Base-by-base conservation (phyloP, 148 eudicot species). In the Camellia lanceoleosa region DNA sequence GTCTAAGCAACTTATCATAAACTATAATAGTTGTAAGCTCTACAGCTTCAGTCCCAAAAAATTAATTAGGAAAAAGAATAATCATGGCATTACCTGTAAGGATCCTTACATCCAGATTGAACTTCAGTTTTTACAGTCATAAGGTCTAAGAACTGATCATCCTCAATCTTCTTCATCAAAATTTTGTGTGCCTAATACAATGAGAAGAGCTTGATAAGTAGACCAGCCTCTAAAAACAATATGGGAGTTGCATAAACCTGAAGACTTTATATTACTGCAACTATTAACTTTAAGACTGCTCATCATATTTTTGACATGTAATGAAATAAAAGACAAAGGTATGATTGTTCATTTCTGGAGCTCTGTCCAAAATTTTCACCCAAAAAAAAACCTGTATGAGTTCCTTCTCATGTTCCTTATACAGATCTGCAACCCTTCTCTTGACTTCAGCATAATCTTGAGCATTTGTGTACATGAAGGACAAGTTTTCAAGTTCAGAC, bases 401-500 rank as follows among this genome's bases (percentile, higher is more conserved):
- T 82, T 95, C 98, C 83, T 84, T 91, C 82, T 95, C 97, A 71
- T 92, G 98, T 68, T 92, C 92, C 83, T 88, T 88, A 79, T 84
- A 82, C 68, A 95, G 94, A 74, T 92, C 95, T 75, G 95, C 88
- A 78, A 90, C 86, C 85, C 91, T 87, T 80, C 85, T 84, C 76
- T 84, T 89, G 75, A 89, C 80, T 85, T 87, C 91, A 78, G 89
- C 95, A 83, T 90, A 88, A 79, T 95, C 98, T 82, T 91, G 92
- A 77, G 88, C 80, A 79, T 95, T 90, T 78, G 98, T 95, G 83
- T 92, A 95, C 98, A 89, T 92, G 87, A 95, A 92, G 73, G 98
- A 89, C 74, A 95, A 82, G 86, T 92, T 95, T 85, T 95, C 98
- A 65, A 95, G 98, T 84, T 95, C 98, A 73, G 97, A 89, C 98